phyloP scores from a whole-genome alignment of 208 protist species.

The Leishmania tarentolae region DNA sequence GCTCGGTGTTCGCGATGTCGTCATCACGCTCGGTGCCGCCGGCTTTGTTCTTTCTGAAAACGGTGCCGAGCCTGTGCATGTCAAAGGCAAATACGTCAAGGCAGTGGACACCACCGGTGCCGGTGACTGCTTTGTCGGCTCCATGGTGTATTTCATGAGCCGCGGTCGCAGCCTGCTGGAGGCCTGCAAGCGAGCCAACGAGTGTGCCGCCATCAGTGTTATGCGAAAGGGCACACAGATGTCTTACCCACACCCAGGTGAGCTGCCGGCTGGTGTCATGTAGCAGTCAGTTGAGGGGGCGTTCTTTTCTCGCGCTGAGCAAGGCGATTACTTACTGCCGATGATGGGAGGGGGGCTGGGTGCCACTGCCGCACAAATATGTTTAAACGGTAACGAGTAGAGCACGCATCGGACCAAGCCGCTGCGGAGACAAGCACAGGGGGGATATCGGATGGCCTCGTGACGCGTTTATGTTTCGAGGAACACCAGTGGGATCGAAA shows the following conservation, averaged over 20 bases:
- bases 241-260: slow-evolving; percentile 73
- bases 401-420: neutral
- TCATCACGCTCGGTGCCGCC: slow-evolving; percentile 88
- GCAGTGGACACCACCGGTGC: slow-evolving; percentile 94
- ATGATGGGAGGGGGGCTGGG: neutral
- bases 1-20: slow-evolving; percentile 74
- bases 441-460: neutral
- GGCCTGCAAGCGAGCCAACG: slow-evolving; percentile 75
- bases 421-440: neutral
- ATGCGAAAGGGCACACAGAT: slow-evolving; percentile 88
- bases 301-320: neutral
- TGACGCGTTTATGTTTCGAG: too few relatives aligned
- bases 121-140: slow-evolving; percentile 94
- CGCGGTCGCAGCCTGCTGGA: slow-evolving; percentile 73
- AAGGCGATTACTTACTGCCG: neutral
- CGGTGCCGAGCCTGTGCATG: slow-evolving; percentile 43
- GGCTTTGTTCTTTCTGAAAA: slow-evolving; percentile 79
- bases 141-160: slow-evolving; percentile 89
- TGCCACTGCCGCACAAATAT: neutral
- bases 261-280: slow-evolving; percentile 63
- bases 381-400: neutral
- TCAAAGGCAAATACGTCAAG: slow-evolving; percentile 68
- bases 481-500: neutral
- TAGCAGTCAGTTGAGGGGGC: neutral
- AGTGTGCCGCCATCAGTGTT: slow-evolving; percentile 88